These are phyloP conservation scores for Saccharomyces hybrid DNA, from an alignment of 1,139 yeast species.

Conservation along the genomic window DNA sequence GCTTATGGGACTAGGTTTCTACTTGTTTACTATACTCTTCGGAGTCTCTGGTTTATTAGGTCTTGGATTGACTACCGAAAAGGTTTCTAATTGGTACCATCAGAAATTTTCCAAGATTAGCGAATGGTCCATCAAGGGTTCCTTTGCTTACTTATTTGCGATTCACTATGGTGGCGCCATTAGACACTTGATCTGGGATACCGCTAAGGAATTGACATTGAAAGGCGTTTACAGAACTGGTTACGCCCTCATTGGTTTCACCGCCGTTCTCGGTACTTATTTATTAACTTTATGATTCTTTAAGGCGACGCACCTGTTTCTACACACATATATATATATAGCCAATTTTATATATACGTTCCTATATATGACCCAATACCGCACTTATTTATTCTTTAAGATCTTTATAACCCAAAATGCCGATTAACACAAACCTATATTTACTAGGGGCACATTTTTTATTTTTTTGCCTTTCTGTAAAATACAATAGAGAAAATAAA, in stretches of 20 bases:
- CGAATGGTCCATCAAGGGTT: constrained; percentile 57
- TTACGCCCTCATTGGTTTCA: constrained; percentile 65
- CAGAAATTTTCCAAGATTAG: constrained; percentile 51
- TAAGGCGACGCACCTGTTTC: constrained; percentile 11
- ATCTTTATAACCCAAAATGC: neutral
- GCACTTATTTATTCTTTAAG: constrained; percentile 2
- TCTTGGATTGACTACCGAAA: constrained; percentile 51
- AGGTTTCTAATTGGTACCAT: constrained; percentile 41
- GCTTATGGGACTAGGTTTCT: constrained; percentile 66
- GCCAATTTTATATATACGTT: neutral
- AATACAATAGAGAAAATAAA: neutral
- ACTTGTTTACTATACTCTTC: constrained; percentile 67
- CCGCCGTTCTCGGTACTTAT: constrained; percentile 59
- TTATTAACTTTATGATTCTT: constrained; percentile 37
- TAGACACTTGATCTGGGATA: constrained; percentile 86
- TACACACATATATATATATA: constrained; percentile 6
- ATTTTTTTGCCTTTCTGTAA: neutral
- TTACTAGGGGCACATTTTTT: neutral
- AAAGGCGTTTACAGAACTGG: constrained; percentile 93
- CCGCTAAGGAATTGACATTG: constrained; percentile 63
- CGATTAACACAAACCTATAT: neutral
- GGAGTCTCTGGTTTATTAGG: constrained; percentile 62
- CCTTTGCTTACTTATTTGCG: constrained; percentile 70
- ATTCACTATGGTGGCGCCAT: constrained; percentile 79
- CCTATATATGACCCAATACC: neutral